Conservation (phyloP, 441 rosid species). For the Euphorbia schlechtendalii region DNA sequence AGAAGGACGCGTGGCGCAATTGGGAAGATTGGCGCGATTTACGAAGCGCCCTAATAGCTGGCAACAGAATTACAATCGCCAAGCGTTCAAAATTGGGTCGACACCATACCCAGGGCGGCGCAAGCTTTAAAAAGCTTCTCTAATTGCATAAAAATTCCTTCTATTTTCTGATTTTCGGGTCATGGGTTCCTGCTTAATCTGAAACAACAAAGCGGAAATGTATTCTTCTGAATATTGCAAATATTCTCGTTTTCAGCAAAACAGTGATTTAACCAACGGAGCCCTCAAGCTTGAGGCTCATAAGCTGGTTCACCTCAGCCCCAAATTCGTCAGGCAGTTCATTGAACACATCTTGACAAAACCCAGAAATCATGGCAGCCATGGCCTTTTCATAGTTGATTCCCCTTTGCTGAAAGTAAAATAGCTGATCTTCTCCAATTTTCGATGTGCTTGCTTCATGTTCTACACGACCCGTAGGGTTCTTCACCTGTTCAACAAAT, state of each 20-base stretch:
- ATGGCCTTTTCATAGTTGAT: conserved; percentile 88
- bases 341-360: conserved; percentile 83
- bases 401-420: conserved; percentile 96
- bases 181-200: neutral
- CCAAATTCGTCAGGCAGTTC: conserved; percentile 92
- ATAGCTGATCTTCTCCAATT: conserved; percentile 93
- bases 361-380: conserved; percentile 97
- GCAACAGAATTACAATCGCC: no score
- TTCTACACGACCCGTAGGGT: conserved; percentile 72
- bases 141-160: no score
- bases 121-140: no score
- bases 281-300: conserved; percentile 94
- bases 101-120: no score
- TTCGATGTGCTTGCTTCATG: conserved; percentile 97
- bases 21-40: no score
- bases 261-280: conserved; percentile 63
- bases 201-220: neutral
- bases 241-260: neutral
- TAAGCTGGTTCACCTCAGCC: conserved; percentile 83
- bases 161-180: no score
- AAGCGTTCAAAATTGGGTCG: no score
- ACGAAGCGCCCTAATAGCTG: no score
- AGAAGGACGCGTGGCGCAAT: no score
- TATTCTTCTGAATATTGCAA: conserved; percentile 10
- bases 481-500: conserved; percentile 73